phyloP scores from a whole-genome alignment of 345 rosid genomes.

The Garcia nutans region DNA sequence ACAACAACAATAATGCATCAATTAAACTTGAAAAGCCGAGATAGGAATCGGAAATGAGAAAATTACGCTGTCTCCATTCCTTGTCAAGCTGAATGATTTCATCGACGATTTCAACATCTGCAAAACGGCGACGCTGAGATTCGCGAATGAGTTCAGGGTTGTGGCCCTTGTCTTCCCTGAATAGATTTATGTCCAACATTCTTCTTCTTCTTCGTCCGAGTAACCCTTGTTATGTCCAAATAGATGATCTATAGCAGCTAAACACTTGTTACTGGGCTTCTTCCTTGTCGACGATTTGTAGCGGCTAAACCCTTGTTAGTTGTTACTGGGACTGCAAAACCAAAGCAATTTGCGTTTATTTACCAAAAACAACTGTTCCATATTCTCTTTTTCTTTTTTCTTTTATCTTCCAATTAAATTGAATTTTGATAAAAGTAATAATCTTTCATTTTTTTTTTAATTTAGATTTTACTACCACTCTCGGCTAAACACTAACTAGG shows the following conservation, averaged over 20 bases:
- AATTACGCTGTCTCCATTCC: slow-evolving; percentile 72
- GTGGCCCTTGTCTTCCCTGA: slow-evolving; percentile 69
- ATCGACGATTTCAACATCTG: slow-evolving; percentile 59
- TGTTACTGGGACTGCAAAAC: too few relatives aligned
- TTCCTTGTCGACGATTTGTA: neutral
- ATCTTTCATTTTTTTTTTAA: too few relatives aligned
- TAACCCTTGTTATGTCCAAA: neutral
- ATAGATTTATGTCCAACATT: slow-evolving; percentile 83
- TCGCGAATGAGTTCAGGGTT: slow-evolving; percentile 73
- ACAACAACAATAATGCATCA: neutral
- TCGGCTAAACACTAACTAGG: too few relatives aligned
- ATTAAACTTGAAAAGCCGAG: neutral
- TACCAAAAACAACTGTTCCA: too few relatives aligned
- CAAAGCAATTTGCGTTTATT: too few relatives aligned
- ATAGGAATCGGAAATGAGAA: neutral
- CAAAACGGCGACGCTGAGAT: slow-evolving; percentile 74
- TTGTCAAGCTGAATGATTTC: slow-evolving; percentile 71
- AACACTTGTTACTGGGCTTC: neutral
- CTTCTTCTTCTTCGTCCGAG: neutral
- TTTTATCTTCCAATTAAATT: too few relatives aligned
- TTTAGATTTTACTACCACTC: too few relatives aligned
- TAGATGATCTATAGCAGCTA: too few relatives aligned
- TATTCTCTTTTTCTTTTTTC: too few relatives aligned
- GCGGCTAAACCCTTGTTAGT: too few relatives aligned
- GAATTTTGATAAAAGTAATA: too few relatives aligned